Conservation (phyloP, 164 flowering plant species). For the Stephania japonica region DNA sequence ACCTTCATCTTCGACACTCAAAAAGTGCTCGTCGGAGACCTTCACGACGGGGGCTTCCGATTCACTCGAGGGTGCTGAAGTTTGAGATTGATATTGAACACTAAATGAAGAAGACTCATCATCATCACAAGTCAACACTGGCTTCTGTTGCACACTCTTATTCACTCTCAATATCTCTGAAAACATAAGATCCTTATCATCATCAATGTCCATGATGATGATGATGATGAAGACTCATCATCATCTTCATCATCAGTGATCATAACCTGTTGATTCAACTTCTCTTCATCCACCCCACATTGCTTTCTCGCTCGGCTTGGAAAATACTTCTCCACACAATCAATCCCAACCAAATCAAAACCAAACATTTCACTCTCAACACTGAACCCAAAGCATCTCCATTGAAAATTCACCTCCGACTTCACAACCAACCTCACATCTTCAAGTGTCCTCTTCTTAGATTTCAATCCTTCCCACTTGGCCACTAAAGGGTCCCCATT, state of each 20-base stretch:
- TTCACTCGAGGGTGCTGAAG: neutral
- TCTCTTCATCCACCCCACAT: conserved; percentile 27
- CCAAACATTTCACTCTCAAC: conserved; percentile 11
- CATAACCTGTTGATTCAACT: neutral
- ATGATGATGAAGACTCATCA: too few species aligned
- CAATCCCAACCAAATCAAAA: conserved; percentile 26
- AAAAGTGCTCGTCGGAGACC: neutral
- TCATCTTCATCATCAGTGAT: too few species aligned
- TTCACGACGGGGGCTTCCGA: neutral
- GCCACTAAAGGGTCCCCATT: conserved; percentile 19
- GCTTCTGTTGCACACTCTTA: neutral
- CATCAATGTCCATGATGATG: too few species aligned
- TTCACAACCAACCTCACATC: conserved; percentile 7
- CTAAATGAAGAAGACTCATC: too few species aligned
- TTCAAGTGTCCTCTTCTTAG: neutral
- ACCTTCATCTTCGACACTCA: neutral
- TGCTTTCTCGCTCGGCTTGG: conserved; percentile 39
- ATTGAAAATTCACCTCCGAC: conserved; percentile 13
- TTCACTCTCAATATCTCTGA: neutral
- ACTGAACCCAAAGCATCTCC: conserved; percentile 21
- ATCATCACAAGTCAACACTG: neutral
- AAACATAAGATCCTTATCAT: conserved; percentile 7
- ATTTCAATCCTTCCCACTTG: conserved; percentile 18
- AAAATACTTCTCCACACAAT: conserved; percentile 19
- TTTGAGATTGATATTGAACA: neutral